Evolutionary conservation across 2,329 filamentous ascomycete species (phyloP), one percentile per base, ranked within the genome.

Genomic region (Nigrospora sphaerica): DNA sequence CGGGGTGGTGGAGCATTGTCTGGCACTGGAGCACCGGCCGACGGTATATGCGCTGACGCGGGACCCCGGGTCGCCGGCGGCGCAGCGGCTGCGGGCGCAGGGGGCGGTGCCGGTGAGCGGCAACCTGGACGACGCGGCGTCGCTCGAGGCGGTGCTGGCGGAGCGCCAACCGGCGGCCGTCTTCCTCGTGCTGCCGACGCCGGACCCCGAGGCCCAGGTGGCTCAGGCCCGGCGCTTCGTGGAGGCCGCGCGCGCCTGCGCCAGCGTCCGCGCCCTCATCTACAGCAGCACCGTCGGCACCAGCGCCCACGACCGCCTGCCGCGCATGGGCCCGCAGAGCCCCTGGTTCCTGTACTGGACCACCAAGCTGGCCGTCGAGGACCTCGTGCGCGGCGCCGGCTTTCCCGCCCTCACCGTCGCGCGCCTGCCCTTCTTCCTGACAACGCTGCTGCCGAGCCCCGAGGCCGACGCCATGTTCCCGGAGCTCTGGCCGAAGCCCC

Each of bases 391-490:
- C 13, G 28, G 32, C 31, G 40, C 28, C 4, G 40, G 45, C 10
- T 47, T 47, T 19, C 18, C n/a, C 34, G 32, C n/a, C 35, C 44
- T 33, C 39, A 47, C 45, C 3, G 39, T 47, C 31, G 31, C 44
- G 1, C 39, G 35, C 7, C 40, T 44, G 18, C n/a, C 32, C 0
- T 19, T 33, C 5, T 44, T 47, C n/a, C 19, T 47, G 4, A 39
- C 43, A 11, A 38, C 39, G 4, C 44, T 47, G 17, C 37, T 43
- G 16, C 40, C 45, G 39, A 9, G 23, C 23, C 45, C 45, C 16
- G 12, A 34, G 23, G 14, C 33, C 10, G 32, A 32, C 16, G 5
- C 33, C 12, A 32, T 39, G 31, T 47, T 47, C 33, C 45, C 45
- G 2, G 45, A 44, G 7, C 35, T 47, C 19, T 46, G 45, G 45